phyloP scores from a whole-genome alignment of 2,329 filamentous ascomycete genomes.

The Akanthomyces dipterigenus region DNA sequence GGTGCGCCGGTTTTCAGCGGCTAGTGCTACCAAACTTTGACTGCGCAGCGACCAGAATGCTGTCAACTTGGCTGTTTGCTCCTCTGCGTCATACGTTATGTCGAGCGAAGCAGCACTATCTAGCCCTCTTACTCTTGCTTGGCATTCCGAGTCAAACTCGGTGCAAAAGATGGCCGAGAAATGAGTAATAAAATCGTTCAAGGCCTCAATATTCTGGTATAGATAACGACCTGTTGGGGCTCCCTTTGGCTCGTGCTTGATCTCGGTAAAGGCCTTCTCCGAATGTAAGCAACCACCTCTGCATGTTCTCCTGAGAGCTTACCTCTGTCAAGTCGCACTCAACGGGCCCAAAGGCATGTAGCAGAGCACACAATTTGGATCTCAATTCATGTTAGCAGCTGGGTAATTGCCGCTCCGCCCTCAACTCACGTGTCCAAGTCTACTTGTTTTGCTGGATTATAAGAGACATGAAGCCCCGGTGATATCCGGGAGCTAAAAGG shows the following conservation, averaged over 20 bases:
- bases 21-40: slow-evolving; percentile 34
- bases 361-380: slow-evolving; percentile 47
- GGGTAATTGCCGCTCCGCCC: neutral
- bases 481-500: slow-evolving; percentile 71
- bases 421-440: slow-evolving; percentile 18
- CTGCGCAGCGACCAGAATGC: slow-evolving; percentile 52
- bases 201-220: slow-evolving; percentile 55
- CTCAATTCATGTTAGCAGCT: neutral
- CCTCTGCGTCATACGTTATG: slow-evolving; percentile 66
- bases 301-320: neutral
- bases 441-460: slow-evolving; percentile 44
- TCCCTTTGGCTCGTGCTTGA: slow-evolving; percentile 23
- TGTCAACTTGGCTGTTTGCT: slow-evolving; percentile 58
- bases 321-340: slow-evolving; percentile 42
- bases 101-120: slow-evolving; percentile 60
- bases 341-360: slow-evolving; percentile 51
- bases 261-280: slow-evolving; percentile 57
- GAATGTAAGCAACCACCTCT: slow-evolving; percentile 12
- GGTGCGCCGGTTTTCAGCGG: slow-evolving; percentile 46
- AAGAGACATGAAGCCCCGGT: slow-evolving; percentile 76
- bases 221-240: slow-evolving; percentile 58
- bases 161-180: slow-evolving; percentile 46
- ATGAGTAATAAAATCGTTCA: slow-evolving; percentile 49
- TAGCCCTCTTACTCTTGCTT: slow-evolving; percentile 35
- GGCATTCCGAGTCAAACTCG: slow-evolving; percentile 41